Base-by-base conservation (phyloP, 2,329 filamentous ascomycete species). In the Phaeosphaeriaceae sp. region DNA sequence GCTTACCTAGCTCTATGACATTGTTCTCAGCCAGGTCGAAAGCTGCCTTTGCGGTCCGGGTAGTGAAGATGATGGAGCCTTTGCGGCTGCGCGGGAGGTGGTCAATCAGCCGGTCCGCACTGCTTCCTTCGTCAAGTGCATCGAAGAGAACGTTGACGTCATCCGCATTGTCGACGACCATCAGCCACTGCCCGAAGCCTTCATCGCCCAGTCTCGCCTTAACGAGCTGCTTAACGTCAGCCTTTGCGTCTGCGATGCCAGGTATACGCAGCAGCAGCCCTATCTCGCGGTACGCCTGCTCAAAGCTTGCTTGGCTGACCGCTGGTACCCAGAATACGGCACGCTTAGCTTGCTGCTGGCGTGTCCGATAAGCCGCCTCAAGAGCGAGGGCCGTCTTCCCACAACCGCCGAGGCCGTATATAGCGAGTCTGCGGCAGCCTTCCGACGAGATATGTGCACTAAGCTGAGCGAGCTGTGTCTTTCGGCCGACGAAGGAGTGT, bases 121-220 rank as follows among this genome's bases (percentile, higher is more conserved):
- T 7, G 3, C n/a, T 12, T 4, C 8, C 8, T 6, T 7, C 15
- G 11, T 6, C 21, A 6, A 21, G 17, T 9, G 11, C 16, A 11
- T 54, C 56, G 33, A 68, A 64, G 1, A 75, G 46, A 2, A 77
- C 46, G 1, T 68, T 48, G 3, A 39, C 41, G 46, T 80, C 74
- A 45, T 80, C 75, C 9, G 73, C 74, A 42, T 78, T 80, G 45
- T 81, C 76, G 13, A 80, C 42, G 30, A 81, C 61, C 33, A 80
- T 46, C 1, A 80, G 61, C 77, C 76, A 80, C 1, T 50, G 49
- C 1, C 63, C 1, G 38, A 49, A n/a, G 15, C 28, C 48, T n/a
- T 63, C 56, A 4, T 52, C 42, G 29, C 64, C 70, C 2, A 80
- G 50, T 9, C 54, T 58, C 4, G 32, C 35, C 30, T 74, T 74